These are phyloP conservation scores for Candida methanosorbosa DNA, from an alignment of 805 yeast genomes.

Conservation along the genomic window DNA sequence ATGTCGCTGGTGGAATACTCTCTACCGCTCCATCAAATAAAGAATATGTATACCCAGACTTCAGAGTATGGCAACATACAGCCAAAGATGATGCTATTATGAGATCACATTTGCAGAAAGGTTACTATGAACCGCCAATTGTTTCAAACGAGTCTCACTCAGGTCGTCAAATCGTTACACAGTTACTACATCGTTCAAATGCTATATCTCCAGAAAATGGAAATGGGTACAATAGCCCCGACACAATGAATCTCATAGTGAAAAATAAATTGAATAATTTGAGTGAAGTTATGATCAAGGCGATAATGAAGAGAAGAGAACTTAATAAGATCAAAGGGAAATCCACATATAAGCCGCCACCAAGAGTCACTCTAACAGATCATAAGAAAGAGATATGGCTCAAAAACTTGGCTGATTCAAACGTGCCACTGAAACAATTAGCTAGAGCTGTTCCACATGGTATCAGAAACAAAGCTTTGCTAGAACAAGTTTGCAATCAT, in stretches of 20 bases:
- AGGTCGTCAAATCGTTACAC: slow-evolving; percentile 49
- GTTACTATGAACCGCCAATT: slow-evolving; percentile 54
- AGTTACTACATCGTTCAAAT: slow-evolving; percentile 14
- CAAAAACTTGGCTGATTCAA: slow-evolving; percentile 62
- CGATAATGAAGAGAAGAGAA: slow-evolving; percentile 38
- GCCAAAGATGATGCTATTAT: slow-evolving; percentile 45
- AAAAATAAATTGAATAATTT: slow-evolving; percentile 27
- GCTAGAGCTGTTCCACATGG: slow-evolving; percentile 89
- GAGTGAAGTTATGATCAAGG: slow-evolving; percentile 39
- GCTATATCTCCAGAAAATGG: slow-evolving; percentile 1
- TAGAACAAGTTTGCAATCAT: slow-evolving; percentile 65
- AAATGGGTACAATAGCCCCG: slow-evolving; percentile 5
- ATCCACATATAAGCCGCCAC: slow-evolving; percentile 68
- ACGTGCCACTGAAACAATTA: slow-evolving; percentile 56
- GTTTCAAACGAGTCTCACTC: slow-evolving; percentile 63
- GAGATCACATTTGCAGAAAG: slow-evolving; percentile 55
- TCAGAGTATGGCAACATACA: slow-evolving; percentile 59
- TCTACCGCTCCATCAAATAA: slow-evolving; percentile 1
- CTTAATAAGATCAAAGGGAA: slow-evolving; percentile 37
- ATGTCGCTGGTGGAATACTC: background rate
- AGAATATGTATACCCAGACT: slow-evolving; percentile 51
- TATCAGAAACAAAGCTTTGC: slow-evolving; percentile 57
- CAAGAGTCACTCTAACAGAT: slow-evolving; percentile 85
- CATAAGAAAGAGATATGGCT: slow-evolving; percentile 83
- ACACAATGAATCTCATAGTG: slow-evolving; percentile 10